These are phyloP conservation scores for Aspergillus brunneoviolaceus DNA, from an alignment of 2,329 filamentous ascomycete genomes.

Conservation along the genomic window DNA sequence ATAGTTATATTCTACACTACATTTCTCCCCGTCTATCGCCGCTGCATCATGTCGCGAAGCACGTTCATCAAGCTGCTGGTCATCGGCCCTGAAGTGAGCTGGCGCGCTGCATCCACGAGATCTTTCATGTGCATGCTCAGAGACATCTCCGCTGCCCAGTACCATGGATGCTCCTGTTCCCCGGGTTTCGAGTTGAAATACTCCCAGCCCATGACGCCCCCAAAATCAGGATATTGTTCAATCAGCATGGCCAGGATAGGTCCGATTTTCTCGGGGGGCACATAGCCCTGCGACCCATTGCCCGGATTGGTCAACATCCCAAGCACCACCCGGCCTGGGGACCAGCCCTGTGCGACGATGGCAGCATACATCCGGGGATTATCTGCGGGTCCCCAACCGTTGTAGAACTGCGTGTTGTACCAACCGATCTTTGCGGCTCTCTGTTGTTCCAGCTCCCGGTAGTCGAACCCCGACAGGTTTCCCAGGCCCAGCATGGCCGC, in stretches of 20 bases:
- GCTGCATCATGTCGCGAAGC: constrained; percentile 32
- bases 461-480: constrained; percentile 77
- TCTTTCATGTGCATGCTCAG: constrained; percentile 46
- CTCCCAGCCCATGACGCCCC: constrained; percentile 93
- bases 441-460: constrained; percentile 69
- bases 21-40: constrained; percentile 8
- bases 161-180: constrained; percentile 63
- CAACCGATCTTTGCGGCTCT: constrained; percentile 68
- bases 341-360: constrained; percentile 62
- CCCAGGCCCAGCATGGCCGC: constrained; percentile 64
- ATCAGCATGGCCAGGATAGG: constrained; percentile 58
- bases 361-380: constrained; percentile 46
- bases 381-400: constrained; percentile 73
- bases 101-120: constrained; percentile 34
- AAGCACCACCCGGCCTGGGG: constrained; percentile 70
- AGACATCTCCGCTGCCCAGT: constrained; percentile 74
- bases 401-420: constrained; percentile 95
- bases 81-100: constrained; percentile 31
- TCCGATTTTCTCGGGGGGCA: constrained; percentile 59
- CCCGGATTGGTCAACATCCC: constrained; percentile 76
- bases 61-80: constrained; percentile 31
- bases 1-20: too few relatives aligned
- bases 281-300: constrained; percentile 66
- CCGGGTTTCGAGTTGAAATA: constrained; percentile 81
- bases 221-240: constrained; percentile 67